Base-by-base conservation (phyloP, 331 rosid species). In the Erythrophleum ivorense region DNA sequence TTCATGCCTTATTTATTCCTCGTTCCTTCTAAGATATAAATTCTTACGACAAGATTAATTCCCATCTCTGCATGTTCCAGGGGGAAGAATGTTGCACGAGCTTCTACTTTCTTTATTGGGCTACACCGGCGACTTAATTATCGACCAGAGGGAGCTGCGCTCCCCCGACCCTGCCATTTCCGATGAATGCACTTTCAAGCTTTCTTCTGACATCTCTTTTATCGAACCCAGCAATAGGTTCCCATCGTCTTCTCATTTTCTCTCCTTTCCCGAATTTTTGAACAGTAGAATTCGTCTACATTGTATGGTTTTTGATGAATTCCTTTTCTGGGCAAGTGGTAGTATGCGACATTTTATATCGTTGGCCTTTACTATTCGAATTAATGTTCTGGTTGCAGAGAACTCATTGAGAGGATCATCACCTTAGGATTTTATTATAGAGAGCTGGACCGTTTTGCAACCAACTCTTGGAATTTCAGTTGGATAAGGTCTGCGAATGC, bases 91-190 rank as follows among this genome's bases (percentile, higher is more conserved):
- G 99, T 76, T 96, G 71, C 98, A 96, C 89, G 99, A 96, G 90
- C 85, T 96, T 85, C 86, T 96, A 18, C 92, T 96, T 1, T 88
- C 99, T 5, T 89, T 96, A 13, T 60, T 92, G 55, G 99, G 99
- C 74, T 96, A 88, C 92, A 96, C 98, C 80, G 98, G 99, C 83
- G 98, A 96, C 87, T 89, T 96, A 60, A 93, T 96, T 59, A 81
- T 93, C 89, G 98, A 95, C 79, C 86, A 73, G 81, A 86, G 91
- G 83, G 93, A 90, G 49, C 89, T 79, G 6, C 88, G 78, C 82
- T 81, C 93, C 40, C 57, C 86, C 11, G 85, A 84, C 45, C 49
- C 92, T 19, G 87, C 92, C 78, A 81, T 86, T 64, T 88, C 97
- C 83, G 91, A 87, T 49, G 91, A 88, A 24, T 88, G 92, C 75